Evolutionary conservation across 495 filamentous ascomycete species (phyloP), one percentile per base, ranked within the genome.

Genomic region (Neurospora cerealis): DNA sequence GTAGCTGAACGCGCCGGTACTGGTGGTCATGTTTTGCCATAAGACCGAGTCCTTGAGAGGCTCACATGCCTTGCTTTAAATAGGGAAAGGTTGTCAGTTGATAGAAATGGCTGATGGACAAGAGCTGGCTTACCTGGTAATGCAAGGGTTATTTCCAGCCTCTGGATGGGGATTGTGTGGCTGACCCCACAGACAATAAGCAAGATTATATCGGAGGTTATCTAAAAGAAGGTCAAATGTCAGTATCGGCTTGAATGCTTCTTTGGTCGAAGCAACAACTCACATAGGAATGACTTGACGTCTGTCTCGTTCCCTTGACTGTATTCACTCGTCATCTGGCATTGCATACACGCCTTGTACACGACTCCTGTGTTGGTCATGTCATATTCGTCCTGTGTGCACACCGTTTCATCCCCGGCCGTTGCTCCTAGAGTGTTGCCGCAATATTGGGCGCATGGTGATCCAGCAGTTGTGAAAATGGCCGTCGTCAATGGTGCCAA

Each of bases 191-290:
- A 87, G 70, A 72, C 86, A 87, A 21, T 76, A 72, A 17, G 78
- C 81, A 32, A 82, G 70, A 37, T 82, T 80, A 76, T 77, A 83
- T 71, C 86, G 80, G 39, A 86, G 73, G 71, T 87, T 87, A 75
- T 84, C 85, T 87, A n/a, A 19, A 24, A 70, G 46, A 15, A 70
- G 21, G 17, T 38, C 32, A 17, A 21, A 19, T 28, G 69, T 73
- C 5, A 73, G 40, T 13, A 21, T 72, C 21, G 73, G 71, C 9
- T 40, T 37, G 28, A 38, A 41, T 5, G 3, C 36, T 5, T 19
- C 3, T 3, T 17, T 8, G 5, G 21, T 41, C n/a, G 21, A 21
- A 11, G 36, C 7, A 28, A n/a, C 37, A 37, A 78, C 83, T 73
- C 81, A 87, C 85, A 86, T 8, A 85, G 73, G 44, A 85, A 72